These are phyloP conservation scores for Lolium multiflorum DNA, from an alignment of 176 grass and related monocot genomes.

Conservation along the genomic window DNA sequence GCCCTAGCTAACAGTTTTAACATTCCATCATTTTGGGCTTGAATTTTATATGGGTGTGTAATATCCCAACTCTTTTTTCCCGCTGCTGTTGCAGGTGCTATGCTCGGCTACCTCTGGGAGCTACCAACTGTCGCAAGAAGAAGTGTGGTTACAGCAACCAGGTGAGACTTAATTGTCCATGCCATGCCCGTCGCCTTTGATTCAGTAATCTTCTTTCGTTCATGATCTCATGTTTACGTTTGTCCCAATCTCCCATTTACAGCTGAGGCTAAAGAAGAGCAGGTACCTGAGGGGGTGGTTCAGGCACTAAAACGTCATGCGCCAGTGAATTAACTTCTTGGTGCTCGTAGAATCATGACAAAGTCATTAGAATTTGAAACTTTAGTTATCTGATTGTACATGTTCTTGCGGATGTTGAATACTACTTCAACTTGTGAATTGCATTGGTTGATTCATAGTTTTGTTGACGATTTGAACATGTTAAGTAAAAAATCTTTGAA, in stretches of 20 bases:
- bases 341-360: too few species aligned
- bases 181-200: neutral
- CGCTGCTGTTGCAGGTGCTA: slow-evolving; percentile 34
- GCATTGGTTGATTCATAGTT: too few species aligned
- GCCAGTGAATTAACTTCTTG: too few species aligned
- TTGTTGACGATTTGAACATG: too few species aligned
- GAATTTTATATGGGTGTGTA: neutral
- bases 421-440: too few species aligned
- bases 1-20: neutral
- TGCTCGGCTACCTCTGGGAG: slow-evolving; percentile 15
- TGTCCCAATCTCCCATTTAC: neutral
- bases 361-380: too few species aligned
- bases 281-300: neutral
- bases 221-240: neutral
- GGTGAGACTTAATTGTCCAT: slow-evolving; percentile 28
- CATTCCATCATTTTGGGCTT: neutral
- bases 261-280: neutral
- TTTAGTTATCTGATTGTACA: too few species aligned
- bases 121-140: slow-evolving; percentile 73
- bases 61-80: neutral
- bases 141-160: slow-evolving; percentile 79
- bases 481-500: too few species aligned
- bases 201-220: neutral
- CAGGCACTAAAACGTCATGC: neutral
- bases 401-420: too few species aligned